phyloP scores from a whole-genome alignment of 495 filamentous ascomycete species.

The Aspergillus avenaceus region DNA sequence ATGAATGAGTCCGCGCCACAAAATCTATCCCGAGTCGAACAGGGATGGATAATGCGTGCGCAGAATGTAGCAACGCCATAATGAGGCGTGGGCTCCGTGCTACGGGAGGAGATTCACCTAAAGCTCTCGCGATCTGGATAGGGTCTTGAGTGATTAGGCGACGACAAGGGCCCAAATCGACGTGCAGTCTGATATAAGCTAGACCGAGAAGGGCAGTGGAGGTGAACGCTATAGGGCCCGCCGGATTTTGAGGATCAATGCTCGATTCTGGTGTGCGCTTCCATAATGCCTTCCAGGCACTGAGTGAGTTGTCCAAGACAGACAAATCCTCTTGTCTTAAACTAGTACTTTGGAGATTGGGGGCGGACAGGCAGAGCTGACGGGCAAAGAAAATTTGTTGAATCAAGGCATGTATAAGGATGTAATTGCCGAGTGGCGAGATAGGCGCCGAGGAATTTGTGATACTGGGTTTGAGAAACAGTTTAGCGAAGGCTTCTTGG shows the following conservation, averaged over 20 bases:
- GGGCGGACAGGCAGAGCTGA: conserved; percentile 43
- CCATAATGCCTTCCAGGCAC: conserved; percentile 51
- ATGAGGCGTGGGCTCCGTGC: conserved; percentile 44
- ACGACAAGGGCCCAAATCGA: conserved; percentile 44
- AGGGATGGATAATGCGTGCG: conserved; percentile 51
- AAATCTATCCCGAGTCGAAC: conserved; percentile 51
- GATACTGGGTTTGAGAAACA: conserved; percentile 37
- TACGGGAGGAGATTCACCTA: conserved; percentile 37
- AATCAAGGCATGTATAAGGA: conserved; percentile 50
- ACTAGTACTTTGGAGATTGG: conserved; percentile 39
- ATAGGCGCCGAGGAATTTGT: conserved; percentile 47
- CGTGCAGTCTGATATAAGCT: conserved; percentile 49
- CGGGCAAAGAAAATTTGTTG: conserved; percentile 52
- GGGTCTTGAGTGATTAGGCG: conserved; percentile 47
- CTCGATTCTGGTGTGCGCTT: conserved; percentile 49
- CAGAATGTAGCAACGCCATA: conserved; percentile 49
- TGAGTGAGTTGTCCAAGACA: conserved; percentile 39
- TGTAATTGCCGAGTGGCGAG: conserved; percentile 51
- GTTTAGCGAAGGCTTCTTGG: conserved; percentile 45
- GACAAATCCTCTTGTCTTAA: conserved; percentile 43
- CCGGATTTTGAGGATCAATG: conserved; percentile 49
- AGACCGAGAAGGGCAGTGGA: conserved; percentile 51
- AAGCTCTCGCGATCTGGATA: conserved; percentile 36
- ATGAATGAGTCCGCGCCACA: conserved; percentile 48
- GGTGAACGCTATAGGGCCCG: conserved; percentile 51